Percentiles rank a stretch among this genome's conserved stretches.
phyloP scores from a whole-genome alignment of 164 flowering plant genomes.

The Buxus sempervirens region DNA sequence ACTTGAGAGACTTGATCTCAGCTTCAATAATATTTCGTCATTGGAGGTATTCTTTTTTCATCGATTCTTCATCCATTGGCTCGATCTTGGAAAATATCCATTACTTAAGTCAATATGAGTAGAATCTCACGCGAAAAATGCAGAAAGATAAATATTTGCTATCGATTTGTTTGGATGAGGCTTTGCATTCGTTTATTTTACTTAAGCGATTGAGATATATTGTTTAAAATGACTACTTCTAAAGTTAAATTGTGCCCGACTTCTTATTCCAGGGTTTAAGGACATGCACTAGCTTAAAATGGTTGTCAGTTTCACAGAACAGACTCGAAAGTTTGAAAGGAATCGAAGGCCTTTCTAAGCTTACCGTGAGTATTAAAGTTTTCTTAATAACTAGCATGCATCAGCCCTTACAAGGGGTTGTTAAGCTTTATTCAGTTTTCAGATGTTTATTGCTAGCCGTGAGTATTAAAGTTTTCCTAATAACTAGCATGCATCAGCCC shows the following conservation, averaged over 20 bases:
- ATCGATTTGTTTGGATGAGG: too few relatives aligned
- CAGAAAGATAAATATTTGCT: too few relatives aligned
- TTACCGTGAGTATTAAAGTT: constrained; percentile 46
- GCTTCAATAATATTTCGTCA: constrained; percentile 65
- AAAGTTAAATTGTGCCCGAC: background rate
- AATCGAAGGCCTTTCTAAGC: constrained; percentile 64
- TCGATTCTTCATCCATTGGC: background rate
- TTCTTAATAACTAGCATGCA: background rate
- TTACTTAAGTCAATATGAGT: too few relatives aligned
- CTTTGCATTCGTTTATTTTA: too few relatives aligned
- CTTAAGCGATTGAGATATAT: background rate
- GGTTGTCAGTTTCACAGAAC: constrained; percentile 79
- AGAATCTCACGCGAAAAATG: too few relatives aligned
- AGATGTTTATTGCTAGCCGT: background rate
- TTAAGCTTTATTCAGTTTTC: background rate
- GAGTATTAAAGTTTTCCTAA: too few relatives aligned
- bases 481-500: too few relatives aligned
- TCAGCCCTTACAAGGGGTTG: background rate
- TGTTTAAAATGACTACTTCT: background rate
- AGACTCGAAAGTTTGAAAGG: constrained; percentile 78
- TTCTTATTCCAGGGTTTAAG: constrained; percentile 49
- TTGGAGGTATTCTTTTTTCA: constrained; percentile 42
- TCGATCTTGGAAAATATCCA: too few relatives aligned
- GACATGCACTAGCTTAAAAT: constrained; percentile 67
- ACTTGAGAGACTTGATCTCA: constrained; percentile 75